Base-by-base conservation (phyloP, 2,329 filamentous ascomycete genomes). In the Aureobasidium uvarum region DNA sequence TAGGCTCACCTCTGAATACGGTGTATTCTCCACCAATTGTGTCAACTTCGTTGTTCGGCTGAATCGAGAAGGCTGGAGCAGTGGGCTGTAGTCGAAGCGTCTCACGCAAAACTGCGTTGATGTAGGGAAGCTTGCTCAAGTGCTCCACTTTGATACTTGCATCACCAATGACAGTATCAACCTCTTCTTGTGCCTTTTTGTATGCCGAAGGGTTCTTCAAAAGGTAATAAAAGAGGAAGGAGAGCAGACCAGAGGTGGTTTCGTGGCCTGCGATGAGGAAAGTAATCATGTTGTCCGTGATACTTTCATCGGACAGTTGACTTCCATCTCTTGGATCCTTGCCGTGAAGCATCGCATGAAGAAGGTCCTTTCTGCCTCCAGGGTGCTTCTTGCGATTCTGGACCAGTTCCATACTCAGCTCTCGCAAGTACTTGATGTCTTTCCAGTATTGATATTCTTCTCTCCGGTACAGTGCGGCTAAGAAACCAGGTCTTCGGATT, bases 241-340 rank as follows among this genome's bases (percentile, higher is more conserved):
- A 84, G 14, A 92, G 74, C 18, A 88, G 76, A 2, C 88, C 88
- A 1, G 86, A 85, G 0, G 89, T 89, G 0, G 90, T 92, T 70
- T 91, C 89, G 68, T 90, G 88, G 76, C 81, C 86, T 41, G 87
- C 87, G 70, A 89, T 86, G 11, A 91, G 75, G 69, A 91, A 91
- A 0, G 88, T 91, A 66, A 74, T 70, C 77, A 92, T 85, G 68
- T 92, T 90, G 72, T 88, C 81, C 18, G 85, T 82, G 68, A 91
- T 89, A 56, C 81, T 84, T 5, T 83, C 79, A 66, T 90, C 86
- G 1, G 79, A 82, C 69, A 92, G 77, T n/a, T 81, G 82, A 69
- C 87, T 79, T 14, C 88, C 87, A 4, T 88, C 91, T 75, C 86
- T 84, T 1, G 86, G 82, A 71, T 92, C 89, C 13, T 81, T 81